Conservation (phyloP, 2,329 filamentous ascomycete species). For the Arachnomyces sp. region DNA sequence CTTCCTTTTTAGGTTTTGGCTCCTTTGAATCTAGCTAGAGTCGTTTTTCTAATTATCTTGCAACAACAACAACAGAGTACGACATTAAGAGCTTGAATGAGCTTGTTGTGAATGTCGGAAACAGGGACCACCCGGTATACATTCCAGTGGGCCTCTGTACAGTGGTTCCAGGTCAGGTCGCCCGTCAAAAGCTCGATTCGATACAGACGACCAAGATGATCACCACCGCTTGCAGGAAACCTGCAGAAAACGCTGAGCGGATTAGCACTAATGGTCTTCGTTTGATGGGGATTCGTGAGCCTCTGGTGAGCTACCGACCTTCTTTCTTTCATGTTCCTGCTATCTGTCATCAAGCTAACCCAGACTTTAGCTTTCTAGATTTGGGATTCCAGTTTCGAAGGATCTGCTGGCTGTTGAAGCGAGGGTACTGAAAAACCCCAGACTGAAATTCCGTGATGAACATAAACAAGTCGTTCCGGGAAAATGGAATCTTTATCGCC, state of each 20-base stretch:
- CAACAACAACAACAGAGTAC: no score
- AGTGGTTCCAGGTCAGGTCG: conserved; percentile 11
- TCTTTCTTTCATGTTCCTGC: no score
- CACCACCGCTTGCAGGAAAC: conserved; percentile 8
- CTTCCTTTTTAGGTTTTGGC: not conserved
- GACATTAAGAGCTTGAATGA: not conserved
- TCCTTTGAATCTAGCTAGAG: no score
- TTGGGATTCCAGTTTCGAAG: conserved; percentile 10
- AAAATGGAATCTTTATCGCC: conserved; percentile 8
- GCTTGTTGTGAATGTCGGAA: conserved; percentile 7
- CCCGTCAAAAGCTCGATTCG: conserved; percentile 5
- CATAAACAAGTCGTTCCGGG: conserved; percentile 2
- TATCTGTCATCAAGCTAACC: no score
- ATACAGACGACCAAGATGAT: conserved; percentile 12
- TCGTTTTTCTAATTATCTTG: no score
- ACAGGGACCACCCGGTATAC: not conserved
- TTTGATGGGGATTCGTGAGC: conserved; percentile 7
- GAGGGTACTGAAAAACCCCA: conserved; percentile 9
- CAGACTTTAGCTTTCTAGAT: conserved; percentile 3
- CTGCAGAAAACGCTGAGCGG: conserved; percentile 10
- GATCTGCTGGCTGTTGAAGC: conserved; percentile 14
- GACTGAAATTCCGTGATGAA: conserved; percentile 5
- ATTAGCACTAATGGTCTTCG: conserved; percentile 8
- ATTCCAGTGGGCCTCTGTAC: conserved; percentile 13
- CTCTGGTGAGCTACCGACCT: conserved; percentile 2